Conservation (phyloP, 768 basidiomycete genomes). For the Roridomyces roridus region DNA sequence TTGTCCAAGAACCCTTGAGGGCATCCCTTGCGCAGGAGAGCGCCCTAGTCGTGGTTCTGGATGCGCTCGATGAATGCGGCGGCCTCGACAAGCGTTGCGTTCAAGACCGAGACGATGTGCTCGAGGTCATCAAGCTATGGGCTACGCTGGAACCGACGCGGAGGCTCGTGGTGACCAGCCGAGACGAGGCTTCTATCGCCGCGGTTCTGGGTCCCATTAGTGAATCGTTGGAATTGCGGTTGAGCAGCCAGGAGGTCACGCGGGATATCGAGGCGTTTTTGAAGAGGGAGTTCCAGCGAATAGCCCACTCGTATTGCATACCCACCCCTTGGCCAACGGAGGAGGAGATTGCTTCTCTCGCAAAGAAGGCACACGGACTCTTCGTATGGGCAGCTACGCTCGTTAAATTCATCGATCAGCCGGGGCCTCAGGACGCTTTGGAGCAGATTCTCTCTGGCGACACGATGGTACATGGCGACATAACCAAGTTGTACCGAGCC, state of each 20-base stretch:
- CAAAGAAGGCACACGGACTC: constrained; percentile 20
- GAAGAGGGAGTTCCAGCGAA: neutral
- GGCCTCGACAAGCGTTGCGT: neutral
- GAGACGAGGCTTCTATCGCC: constrained; percentile 8
- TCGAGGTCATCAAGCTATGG: neutral
- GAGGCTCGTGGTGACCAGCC: constrained; percentile 16
- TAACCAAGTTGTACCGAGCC: constrained; percentile 7
- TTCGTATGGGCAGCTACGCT: constrained; percentile 34
- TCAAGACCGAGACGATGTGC: constrained; percentile 3
- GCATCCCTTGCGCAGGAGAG: neutral
- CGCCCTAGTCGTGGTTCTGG: constrained; percentile 9
- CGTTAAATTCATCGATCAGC: constrained; percentile 30
- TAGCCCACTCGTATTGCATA: neutral
- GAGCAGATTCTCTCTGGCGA: neutral
- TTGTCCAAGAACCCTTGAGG: constrained; percentile 15
- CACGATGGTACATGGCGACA: neutral
- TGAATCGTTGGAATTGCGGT: neutral
- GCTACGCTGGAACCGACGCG: neutral
- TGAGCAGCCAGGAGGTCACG: neutral
- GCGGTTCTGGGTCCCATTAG: constrained; percentile 5
- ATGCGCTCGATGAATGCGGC: constrained; percentile 22
- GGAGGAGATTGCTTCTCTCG: constrained; percentile 1
- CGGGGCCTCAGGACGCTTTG: constrained; percentile 2
- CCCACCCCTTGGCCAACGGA: constrained; percentile 6
- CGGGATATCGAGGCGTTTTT: constrained; percentile 15